A percentile compares a stretch with the other conserved stretches of the same genome.
These are phyloP conservation scores for Artemisia argyi DNA, from an alignment of 129 eudicot species.

Conservation along the genomic window DNA sequence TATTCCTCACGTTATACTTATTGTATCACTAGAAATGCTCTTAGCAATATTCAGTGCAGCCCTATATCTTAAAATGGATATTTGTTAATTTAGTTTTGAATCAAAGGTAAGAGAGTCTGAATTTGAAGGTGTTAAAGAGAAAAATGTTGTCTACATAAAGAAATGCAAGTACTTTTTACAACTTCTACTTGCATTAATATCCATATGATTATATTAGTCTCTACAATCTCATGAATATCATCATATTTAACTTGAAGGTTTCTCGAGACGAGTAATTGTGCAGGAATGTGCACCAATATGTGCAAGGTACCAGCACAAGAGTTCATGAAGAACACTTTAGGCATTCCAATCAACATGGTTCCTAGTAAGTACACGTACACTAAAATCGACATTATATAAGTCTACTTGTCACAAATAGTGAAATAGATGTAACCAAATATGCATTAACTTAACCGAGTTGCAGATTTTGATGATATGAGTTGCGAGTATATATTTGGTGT, in stretches of 20 bases:
- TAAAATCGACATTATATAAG: neutral
- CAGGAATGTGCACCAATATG: slow-evolving; percentile 83
- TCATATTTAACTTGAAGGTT: too few species aligned
- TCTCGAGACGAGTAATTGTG: slow-evolving; percentile 64
- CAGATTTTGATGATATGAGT: slow-evolving; percentile 93
- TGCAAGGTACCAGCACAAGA: slow-evolving; percentile 80
- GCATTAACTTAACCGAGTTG: slow-evolving; percentile 10
- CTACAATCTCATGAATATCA: neutral
- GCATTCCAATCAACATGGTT: slow-evolving; percentile 72
- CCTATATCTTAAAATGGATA: neutral
- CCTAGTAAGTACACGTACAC: slow-evolving; percentile 55
- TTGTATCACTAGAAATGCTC: too few species aligned
- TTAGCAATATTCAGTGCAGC: neutral
- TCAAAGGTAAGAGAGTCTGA: slow-evolving; percentile 72
- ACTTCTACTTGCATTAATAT: too few species aligned
- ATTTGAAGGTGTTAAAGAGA: slow-evolving; percentile 64
- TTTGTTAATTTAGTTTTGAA: slow-evolving; percentile 1
- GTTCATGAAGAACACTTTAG: slow-evolving; percentile 62
- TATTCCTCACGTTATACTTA: too few species aligned
- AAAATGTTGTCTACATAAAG: slow-evolving; percentile 57
- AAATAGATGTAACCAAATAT: neutral
- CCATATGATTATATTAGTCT: neutral
- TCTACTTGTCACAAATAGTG: neutral
- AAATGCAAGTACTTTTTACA: slow-evolving; percentile 99
- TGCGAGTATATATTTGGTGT: slow-evolving; percentile 78